Evolutionary conservation across 2,329 filamentous ascomycete species (phyloP).

Genomic region (Monosporascus sp.): DNA sequence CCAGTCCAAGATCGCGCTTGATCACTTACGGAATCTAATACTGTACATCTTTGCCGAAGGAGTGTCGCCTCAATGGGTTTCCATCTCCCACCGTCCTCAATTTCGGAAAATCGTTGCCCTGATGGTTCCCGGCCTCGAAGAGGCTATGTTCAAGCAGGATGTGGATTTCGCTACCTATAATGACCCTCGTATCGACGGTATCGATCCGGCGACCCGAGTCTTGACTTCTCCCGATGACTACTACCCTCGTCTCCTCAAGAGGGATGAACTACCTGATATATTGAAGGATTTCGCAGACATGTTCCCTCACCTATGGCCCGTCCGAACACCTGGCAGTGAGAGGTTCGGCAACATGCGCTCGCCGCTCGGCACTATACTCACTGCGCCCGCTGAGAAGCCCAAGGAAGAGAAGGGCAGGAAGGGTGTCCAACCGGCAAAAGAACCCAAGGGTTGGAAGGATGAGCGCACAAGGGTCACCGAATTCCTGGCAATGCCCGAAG

Average conservation of each 20-base stretch:
- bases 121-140: constrained; percentile 88
- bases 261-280: constrained; percentile 45
- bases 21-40: constrained; percentile 57
- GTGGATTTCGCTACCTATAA: constrained; percentile 46
- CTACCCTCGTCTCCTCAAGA: constrained; percentile 49
- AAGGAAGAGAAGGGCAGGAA: constrained; percentile 61
- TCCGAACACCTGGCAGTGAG: constrained; percentile 81
- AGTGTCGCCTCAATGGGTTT: constrained; percentile 59
- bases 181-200: constrained; percentile 22
- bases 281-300: constrained; percentile 70
- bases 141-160: constrained; percentile 74
- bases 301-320: constrained; percentile 84
- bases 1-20: constrained; percentile 57
- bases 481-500: constrained; percentile 66
- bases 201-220: constrained; percentile 27
- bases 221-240: constrained; percentile 53
- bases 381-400: constrained; percentile 63
- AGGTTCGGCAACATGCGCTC: constrained; percentile 78
- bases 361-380: constrained; percentile 78
- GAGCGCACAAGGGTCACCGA: constrained; percentile 77
- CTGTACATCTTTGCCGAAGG: constrained; percentile 65
- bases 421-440: constrained; percentile 55
- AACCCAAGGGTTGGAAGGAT: constrained; percentile 64
- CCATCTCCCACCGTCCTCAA: constrained; percentile 55
- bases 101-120: constrained; percentile 79